phyloP scores from a whole-genome alignment of 345 rosid species.

The Kernera saxatilis region DNA sequence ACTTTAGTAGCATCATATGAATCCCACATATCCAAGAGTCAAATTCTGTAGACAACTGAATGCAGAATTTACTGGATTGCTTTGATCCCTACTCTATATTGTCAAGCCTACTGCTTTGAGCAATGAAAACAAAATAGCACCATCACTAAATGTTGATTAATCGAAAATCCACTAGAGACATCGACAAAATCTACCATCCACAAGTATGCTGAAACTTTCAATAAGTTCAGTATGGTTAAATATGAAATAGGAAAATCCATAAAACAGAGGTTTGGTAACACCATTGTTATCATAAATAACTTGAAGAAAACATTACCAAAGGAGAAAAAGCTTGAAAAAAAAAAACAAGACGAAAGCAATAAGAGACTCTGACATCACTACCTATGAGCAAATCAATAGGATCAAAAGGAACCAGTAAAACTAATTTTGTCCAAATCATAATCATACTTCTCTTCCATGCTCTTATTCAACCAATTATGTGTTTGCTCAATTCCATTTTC shows the following conservation, averaged over 20 bases:
- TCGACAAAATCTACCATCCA: neutral
- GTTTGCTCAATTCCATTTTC: neutral
- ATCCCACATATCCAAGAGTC: too few species aligned
- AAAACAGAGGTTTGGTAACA: conserved; percentile 7
- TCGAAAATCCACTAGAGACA: neutral
- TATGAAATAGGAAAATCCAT: conserved; percentile 5
- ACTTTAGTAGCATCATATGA: neutral
- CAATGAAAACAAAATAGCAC: neutral
- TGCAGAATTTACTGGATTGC: neutral
- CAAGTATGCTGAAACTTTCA: neutral
- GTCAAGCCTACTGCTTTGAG: neutral
- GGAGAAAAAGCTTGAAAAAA: neutral
- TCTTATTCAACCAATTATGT: conserved; percentile 2
- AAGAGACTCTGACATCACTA: conserved; percentile 16
- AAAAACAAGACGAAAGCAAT: neutral
- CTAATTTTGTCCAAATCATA: neutral
- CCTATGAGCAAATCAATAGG: conserved; percentile 16
- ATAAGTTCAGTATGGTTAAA: neutral
- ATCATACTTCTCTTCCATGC: neutral
- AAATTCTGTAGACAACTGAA: neutral
- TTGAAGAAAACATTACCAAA: neutral
- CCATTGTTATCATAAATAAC: conserved; percentile 19
- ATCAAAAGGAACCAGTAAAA: neutral
- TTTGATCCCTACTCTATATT: neutral
- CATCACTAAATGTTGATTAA: neutral